Conservation (phyloP, 208 protist species). For the Leishmania tropica region DNA sequence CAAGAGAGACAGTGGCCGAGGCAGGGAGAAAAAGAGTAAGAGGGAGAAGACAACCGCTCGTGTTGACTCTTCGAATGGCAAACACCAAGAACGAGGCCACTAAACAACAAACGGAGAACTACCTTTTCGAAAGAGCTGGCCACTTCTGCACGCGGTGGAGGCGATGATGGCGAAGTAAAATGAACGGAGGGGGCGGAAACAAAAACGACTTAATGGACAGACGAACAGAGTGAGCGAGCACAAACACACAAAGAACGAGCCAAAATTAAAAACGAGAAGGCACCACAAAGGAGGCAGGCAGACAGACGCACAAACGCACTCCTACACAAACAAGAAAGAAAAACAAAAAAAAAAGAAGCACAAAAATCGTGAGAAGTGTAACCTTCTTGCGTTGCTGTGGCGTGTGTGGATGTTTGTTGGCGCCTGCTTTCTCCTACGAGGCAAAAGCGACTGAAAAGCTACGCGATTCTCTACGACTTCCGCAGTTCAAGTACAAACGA, state of each 20-base stretch:
- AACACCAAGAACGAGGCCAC: neutral
- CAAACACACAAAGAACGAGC: neutral
- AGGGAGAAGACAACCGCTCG: neutral
- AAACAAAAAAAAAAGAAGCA: neutral
- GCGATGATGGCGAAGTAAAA: neutral
- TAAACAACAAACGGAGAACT: neutral
- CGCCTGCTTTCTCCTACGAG: neutral
- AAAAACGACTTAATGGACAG: too few relatives aligned
- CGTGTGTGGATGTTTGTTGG: neutral
- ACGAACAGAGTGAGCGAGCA: neutral
- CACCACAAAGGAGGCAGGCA: neutral
- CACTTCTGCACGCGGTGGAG: conserved; percentile 1
- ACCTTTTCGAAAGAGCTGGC: neutral
- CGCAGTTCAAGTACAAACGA: neutral
- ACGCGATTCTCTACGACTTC: neutral
- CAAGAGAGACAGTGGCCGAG: neutral
- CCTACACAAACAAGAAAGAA: neutral
- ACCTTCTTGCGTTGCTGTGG: neutral
- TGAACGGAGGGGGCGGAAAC: neutral
- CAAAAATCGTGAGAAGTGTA: neutral
- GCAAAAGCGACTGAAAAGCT: neutral
- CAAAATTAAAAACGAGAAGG: neutral
- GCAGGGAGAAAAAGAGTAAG: neutral
- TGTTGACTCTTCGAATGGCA: neutral
- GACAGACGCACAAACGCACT: neutral